A percentile compares a stretch with the other conserved stretches of the same genome.
These are phyloP conservation scores for Moricandia moricandioides DNA, from an alignment of 345 rosid genomes.

Conservation along the genomic window DNA sequence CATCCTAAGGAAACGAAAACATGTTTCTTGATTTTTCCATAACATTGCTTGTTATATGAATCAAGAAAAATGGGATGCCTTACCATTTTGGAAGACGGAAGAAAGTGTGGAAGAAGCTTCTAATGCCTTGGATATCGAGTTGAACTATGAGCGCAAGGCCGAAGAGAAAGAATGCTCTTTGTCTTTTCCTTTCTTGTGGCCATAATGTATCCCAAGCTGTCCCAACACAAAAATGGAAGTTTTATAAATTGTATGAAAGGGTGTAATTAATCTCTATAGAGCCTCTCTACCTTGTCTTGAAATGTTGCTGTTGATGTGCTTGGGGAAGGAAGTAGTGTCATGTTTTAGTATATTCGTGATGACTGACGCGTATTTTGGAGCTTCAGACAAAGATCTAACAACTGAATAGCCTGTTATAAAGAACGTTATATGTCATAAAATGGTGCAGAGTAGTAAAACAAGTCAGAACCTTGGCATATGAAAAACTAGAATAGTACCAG, in stretches of 20 bases:
- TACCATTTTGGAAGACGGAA: conserved; percentile 90
- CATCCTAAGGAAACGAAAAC: conserved; percentile 53
- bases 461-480: no score
- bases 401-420: conserved; percentile 96
- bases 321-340: conserved; percentile 2
- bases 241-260: neutral
- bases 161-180: conserved; percentile 90
- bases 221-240: neutral
- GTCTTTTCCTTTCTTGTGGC: conserved; percentile 96
- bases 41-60: neutral
- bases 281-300: conserved; percentile 72
- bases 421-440: neutral
- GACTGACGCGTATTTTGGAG: conserved; percentile 83
- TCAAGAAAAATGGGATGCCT: conserved; percentile 4
- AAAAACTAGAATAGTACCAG: no score
- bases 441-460: neutral
- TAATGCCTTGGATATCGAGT: conserved; percentile 74
- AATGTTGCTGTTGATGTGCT: neutral
- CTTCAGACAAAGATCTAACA: conserved; percentile 93
- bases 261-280: neutral
- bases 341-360: conserved; percentile 68
- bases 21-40: neutral
- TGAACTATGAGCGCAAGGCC: conserved; percentile 86
- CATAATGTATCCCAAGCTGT: conserved; percentile 95
- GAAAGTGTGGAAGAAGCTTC: conserved; percentile 78